Conservation (phyloP, 805 yeast species). For the Tetrapisispora arboricola region DNA sequence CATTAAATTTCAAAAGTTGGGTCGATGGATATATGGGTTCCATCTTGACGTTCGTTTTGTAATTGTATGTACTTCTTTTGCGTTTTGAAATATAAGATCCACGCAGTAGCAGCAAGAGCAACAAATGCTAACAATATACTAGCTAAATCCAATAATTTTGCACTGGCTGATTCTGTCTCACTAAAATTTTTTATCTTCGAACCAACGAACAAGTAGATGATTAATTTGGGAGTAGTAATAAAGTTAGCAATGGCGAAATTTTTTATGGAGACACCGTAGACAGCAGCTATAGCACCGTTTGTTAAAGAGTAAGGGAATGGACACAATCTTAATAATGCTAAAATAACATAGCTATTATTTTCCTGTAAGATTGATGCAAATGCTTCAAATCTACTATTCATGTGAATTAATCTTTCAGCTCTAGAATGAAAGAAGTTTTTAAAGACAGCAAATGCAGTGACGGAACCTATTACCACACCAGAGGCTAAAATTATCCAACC, state of each 20-base stretch:
- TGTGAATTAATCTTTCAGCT: conserved; percentile 50
- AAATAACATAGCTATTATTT: conserved; percentile 51
- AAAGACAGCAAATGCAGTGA: conserved; percentile 61
- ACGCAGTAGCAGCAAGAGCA: conserved; percentile 52
- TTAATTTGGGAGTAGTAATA: conserved; percentile 70
- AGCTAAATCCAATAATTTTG: conserved; percentile 50
- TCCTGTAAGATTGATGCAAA: conserved; percentile 66
- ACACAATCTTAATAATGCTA: conserved; percentile 69
- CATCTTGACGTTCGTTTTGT: conserved; percentile 8
- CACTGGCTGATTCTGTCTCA: conserved; percentile 38
- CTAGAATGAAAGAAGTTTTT: conserved; percentile 45
- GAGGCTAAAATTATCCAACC: conserved; percentile 74
- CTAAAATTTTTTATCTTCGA: conserved; percentile 62
- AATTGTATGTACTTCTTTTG: conserved; percentile 28
- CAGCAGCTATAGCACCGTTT: conserved; percentile 85
- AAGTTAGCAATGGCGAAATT: conserved; percentile 63
- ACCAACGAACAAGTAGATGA: conserved; percentile 73
- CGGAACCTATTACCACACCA: conserved; percentile 65
- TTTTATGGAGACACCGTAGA: conserved; percentile 58
- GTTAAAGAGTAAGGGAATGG: conserved; percentile 90
- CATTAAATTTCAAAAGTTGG: conserved; percentile 10
- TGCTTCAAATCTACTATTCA: conserved; percentile 60
- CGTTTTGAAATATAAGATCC: conserved; percentile 52
- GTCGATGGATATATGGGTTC: conserved; percentile 4
- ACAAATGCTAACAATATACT: conserved; percentile 48